Percentiles rank a stretch among this genome's conserved stretches.
phyloP scores from a whole-genome alignment of 202 grass and related monocot genomes.

The Alloteropsis angusta region DNA sequence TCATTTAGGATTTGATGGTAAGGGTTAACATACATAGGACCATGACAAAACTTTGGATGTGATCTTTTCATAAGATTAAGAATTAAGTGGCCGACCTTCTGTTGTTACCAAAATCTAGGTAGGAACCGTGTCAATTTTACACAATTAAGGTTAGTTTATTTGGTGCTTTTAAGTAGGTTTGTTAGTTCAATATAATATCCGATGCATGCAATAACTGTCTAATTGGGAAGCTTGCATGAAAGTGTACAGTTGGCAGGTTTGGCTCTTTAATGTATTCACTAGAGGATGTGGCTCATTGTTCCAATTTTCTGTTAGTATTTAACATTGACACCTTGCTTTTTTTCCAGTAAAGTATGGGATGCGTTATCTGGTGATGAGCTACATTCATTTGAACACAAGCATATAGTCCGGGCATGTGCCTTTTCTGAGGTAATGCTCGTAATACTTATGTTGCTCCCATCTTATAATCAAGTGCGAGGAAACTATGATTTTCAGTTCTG shows the following conservation, averaged over 20 bases:
- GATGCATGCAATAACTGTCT: neutral
- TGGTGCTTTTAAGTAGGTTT: neutral
- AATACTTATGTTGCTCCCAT: neutral
- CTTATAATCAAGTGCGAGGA: neutral
- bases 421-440: conserved; percentile 75
- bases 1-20: neutral
- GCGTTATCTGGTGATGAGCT: conserved; percentile 86
- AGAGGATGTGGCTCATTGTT: neutral
- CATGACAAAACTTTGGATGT: too few relatives aligned
- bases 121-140: neutral
- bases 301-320: neutral
- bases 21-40: neutral
- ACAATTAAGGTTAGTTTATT: neutral
- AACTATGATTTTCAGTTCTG: neutral
- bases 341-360: conserved; percentile 95
- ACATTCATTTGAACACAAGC: conserved; percentile 97
- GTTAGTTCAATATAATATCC: neutral
- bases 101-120: neutral
- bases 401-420: conserved; percentile 89
- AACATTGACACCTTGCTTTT: neutral
- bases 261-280: neutral
- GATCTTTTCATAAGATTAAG: neutral
- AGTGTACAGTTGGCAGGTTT: neutral
- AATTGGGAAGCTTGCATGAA: neutral
- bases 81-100: neutral